A percentile compares a stretch with the other conserved stretches of the same genome.
phyloP scores from a whole-genome alignment of 2,329 filamentous ascomycete species.

The Cercospora nicotianae region DNA sequence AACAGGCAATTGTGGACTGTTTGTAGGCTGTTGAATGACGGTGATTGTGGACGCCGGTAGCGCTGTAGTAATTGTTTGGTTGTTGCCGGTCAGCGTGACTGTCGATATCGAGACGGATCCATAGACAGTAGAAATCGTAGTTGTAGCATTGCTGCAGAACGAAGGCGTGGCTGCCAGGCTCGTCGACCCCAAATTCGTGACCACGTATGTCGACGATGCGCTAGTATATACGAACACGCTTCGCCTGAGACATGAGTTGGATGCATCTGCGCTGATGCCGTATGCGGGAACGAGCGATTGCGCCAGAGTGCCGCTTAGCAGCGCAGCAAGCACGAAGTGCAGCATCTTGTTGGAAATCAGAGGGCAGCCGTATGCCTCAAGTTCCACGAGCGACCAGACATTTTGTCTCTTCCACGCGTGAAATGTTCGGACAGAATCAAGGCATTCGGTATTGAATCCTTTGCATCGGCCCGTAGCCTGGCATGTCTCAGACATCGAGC shows the following conservation, averaged over 20 bases:
- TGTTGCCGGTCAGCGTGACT: background rate
- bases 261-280: background rate
- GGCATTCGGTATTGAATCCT: background rate
- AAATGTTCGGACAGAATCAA: background rate
- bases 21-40: background rate
- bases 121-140: background rate
- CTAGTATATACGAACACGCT: constrained; percentile 2
- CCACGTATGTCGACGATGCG: constrained; percentile 6
- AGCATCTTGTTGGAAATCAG: background rate
- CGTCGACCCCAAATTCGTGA: constrained; percentile 8
- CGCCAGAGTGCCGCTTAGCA: background rate
- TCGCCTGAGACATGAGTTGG: background rate
- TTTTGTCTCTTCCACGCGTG: background rate
- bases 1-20: background rate
- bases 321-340: background rate
- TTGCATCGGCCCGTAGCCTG: background rate
- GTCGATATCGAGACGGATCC: background rate
- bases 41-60: constrained; percentile 5
- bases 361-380: background rate
- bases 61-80: constrained; percentile 6
- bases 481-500: background rate
- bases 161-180: background rate
- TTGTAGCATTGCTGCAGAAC: constrained; percentile 8
- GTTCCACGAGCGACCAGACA: background rate
- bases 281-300: background rate